A percentile compares a stretch with the other conserved stretches of the same genome.
phyloP scores from a whole-genome alignment of 1,139 yeast species.

The Hyphopichia pseudoburtonii region DNA sequence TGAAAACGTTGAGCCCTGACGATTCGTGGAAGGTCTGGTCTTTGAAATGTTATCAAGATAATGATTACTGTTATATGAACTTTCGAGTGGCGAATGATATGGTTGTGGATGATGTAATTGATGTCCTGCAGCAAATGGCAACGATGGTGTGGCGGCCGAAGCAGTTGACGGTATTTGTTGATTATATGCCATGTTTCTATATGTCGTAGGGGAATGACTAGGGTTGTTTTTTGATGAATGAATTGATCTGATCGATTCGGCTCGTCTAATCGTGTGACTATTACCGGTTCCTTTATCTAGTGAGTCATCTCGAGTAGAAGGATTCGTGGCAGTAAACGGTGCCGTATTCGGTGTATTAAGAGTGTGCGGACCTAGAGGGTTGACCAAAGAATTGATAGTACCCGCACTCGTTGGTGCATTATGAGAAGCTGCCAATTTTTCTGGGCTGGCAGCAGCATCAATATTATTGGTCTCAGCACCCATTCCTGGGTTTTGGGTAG shows the following conservation, averaged over 20 bases:
- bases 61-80: slow-evolving; percentile 21
- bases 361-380: no score
- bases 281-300: no score
- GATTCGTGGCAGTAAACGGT: no score
- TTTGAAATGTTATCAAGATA: slow-evolving; percentile 15
- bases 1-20: slow-evolving; percentile 4
- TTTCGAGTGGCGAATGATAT: slow-evolving; percentile 13
- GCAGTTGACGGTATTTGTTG: background rate
- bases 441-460: no score
- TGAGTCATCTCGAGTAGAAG: no score
- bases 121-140: background rate
- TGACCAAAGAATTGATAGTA: no score
- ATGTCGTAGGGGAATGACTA: background rate
- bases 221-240: slow-evolving; percentile 12
- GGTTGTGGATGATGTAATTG: slow-evolving; percentile 4
- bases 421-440: no score
- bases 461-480: no score
- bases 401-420: no score
- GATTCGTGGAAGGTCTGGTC: slow-evolving; percentile 3
- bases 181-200: background rate
- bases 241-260: slow-evolving; percentile 13
- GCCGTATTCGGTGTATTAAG: no score
- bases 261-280: background rate
- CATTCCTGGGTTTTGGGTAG: no score
- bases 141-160: background rate